These are phyloP conservation scores for Harringtonia aguacate DNA, from an alignment of 2,329 filamentous ascomycete genomes.

Conservation along the genomic window DNA sequence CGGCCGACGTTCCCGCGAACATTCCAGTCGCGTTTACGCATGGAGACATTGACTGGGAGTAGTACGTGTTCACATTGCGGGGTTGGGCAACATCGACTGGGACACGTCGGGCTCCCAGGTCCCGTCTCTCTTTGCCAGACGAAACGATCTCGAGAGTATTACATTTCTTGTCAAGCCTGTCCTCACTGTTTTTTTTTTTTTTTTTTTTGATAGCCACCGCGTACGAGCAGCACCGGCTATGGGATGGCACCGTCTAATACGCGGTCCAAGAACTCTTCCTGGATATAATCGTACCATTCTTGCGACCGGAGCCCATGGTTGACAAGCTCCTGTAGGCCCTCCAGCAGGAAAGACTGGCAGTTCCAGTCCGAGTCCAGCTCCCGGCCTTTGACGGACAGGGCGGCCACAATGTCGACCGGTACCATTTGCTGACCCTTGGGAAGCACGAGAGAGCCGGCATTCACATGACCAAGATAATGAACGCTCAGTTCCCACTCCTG, in stretches of 20 bases:
- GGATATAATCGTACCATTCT: background rate
- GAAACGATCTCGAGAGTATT: no score
- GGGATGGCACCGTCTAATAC: background rate
- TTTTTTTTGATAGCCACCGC: no score
- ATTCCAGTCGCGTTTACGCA: no score
- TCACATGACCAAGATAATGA: constrained; percentile 10
- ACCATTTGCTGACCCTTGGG: constrained; percentile 5
- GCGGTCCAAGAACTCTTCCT: background rate
- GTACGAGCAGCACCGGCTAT: no score
- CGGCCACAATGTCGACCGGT: constrained; percentile 3
- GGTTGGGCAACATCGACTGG: no score
- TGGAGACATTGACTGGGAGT: no score
- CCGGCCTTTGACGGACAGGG: background rate
- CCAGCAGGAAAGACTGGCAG: constrained; percentile 3
- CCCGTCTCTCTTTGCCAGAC: no score
- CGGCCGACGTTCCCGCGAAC: no score
- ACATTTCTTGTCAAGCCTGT: no score
- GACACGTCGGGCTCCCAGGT: no score
- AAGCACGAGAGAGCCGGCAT: constrained; percentile 9
- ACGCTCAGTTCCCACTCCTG: constrained; percentile 7
- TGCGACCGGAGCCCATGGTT: background rate
- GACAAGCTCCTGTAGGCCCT: background rate
- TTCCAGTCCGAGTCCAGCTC: constrained; percentile 4
- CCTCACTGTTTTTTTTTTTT: no score
- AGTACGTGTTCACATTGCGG: no score